These are phyloP conservation scores for Russula olivacea DNA, from an alignment of 768 basidiomycete genomes.

Conservation along the genomic window DNA sequence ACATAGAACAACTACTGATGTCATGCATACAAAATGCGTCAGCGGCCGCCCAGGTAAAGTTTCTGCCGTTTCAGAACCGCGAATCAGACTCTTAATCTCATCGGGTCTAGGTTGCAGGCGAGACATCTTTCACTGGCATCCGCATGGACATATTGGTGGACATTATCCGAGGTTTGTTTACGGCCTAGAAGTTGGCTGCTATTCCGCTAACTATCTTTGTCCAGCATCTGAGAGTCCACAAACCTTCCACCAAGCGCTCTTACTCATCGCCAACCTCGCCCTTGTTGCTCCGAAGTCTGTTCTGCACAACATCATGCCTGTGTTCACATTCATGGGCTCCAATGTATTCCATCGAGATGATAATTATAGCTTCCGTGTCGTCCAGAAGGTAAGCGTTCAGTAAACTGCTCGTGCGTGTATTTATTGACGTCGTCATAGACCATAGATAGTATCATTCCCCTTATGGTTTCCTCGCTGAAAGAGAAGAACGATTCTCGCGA, in stretches of 20 bases:
- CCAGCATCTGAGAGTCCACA: conserved; percentile 87
- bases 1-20: conserved; percentile 79
- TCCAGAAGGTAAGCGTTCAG: conserved; percentile 64
- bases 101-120: conserved; percentile 43
- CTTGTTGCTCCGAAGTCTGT: conserved; percentile 85
- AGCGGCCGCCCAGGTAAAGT: conserved; percentile 47
- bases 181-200: conserved; percentile 6
- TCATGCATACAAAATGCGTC: conserved; percentile 68
- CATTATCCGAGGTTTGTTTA: conserved; percentile 62
- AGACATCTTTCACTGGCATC: conserved; percentile 50
- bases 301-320: conserved; percentile 92
- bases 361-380: conserved; percentile 89
- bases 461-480: conserved; percentile 79
- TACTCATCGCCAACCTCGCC: conserved; percentile 80
- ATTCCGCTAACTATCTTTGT: neutral
- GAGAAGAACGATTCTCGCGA: conserved; percentile 46
- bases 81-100: neutral
- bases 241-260: conserved; percentile 86
- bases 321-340: conserved; percentile 99
- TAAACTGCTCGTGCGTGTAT: neutral
- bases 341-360: conserved; percentile 96
- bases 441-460: conserved; percentile 87
- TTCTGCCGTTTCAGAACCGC: neutral
- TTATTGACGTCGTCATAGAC: conserved; percentile 47
- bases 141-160: conserved; percentile 84